These are phyloP conservation scores for Gyrodon lividus DNA, from an alignment of 768 basidiomycete species.

Conservation along the genomic window DNA sequence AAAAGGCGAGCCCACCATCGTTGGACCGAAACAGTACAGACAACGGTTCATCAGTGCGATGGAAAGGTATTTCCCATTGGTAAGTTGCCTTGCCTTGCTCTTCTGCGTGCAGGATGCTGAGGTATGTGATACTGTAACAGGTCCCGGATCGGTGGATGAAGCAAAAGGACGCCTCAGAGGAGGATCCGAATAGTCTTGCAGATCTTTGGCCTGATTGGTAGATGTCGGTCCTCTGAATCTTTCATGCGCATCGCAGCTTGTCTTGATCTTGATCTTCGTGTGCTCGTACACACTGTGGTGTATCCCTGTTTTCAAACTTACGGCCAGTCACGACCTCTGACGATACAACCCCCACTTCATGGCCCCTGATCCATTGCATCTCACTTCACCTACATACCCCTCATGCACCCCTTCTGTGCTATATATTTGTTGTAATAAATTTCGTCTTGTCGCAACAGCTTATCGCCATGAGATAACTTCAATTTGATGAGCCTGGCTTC, in stretches of 20 bases:
- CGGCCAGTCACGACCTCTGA: not conserved
- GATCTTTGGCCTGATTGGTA: slow-evolving; percentile 71
- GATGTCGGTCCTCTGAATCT: not conserved
- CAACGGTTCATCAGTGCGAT: slow-evolving; percentile 84
- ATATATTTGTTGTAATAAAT: not conserved
- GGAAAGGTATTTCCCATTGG: slow-evolving; percentile 88
- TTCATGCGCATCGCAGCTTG: not conserved
- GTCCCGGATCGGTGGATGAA: slow-evolving; percentile 93
- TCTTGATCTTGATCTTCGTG: slow-evolving; percentile 2
- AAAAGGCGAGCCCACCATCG: slow-evolving; percentile 92
- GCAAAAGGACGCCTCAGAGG: slow-evolving; percentile 73
- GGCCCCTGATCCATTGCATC: slow-evolving; percentile 11
- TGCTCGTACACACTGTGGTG: slow-evolving; percentile 1
- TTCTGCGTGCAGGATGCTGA: not conserved
- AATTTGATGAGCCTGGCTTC: no score
- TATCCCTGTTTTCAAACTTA: not conserved
- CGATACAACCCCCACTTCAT: not conserved
- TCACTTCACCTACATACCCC: slow-evolving; percentile 13
- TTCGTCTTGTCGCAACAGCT: not conserved
- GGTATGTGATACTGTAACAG: slow-evolving; percentile 36
- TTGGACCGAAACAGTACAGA: slow-evolving; percentile 93
- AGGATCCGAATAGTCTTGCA: slow-evolving; percentile 55
- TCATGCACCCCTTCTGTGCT: slow-evolving; percentile 31
- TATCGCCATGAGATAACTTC: not conserved
- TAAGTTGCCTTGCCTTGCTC: slow-evolving; percentile 34